Conservation (phyloP, 2,329 filamentous ascomycete genomes). For the Alternaria longipes region DNA sequence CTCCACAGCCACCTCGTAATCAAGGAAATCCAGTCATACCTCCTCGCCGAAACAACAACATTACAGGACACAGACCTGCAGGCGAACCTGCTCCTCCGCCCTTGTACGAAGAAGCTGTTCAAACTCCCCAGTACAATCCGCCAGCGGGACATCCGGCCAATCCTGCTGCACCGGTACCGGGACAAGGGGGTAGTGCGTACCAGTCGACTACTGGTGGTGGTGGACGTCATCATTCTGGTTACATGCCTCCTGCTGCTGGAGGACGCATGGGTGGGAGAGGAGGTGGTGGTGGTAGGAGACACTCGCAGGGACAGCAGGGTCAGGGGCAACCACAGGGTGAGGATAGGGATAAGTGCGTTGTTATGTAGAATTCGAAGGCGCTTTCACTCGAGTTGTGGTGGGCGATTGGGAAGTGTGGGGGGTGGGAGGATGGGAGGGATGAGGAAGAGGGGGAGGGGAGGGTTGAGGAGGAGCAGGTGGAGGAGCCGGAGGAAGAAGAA, state of each 20-base stretch:
- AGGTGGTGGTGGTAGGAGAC: not conserved
- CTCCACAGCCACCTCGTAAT: slow-evolving; percentile 51
- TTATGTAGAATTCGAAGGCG: slow-evolving; percentile 37
- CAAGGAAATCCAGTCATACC: slow-evolving; percentile 57
- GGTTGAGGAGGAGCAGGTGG: too few relatives aligned
- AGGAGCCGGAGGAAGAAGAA: too few relatives aligned
- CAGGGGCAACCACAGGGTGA: slow-evolving; percentile 18
- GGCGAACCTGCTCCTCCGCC: slow-evolving; percentile 67
- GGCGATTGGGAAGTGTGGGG: not conserved
- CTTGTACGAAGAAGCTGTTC: slow-evolving; percentile 71
- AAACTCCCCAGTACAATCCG: slow-evolving; percentile 64
- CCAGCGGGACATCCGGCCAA: slow-evolving; percentile 58
- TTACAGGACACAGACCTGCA: slow-evolving; percentile 47
- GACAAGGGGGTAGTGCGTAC: slow-evolving; percentile 37
- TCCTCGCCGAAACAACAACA: slow-evolving; percentile 53
- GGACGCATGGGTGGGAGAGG: slow-evolving; percentile 7
- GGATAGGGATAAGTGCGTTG: slow-evolving; percentile 45
- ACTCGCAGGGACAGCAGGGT: not conserved
- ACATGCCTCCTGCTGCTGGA: slow-evolving; percentile 33
- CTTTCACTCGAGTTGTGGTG: not conserved
- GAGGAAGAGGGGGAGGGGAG: too few relatives aligned
- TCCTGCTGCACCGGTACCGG: slow-evolving; percentile 42
- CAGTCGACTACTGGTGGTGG: slow-evolving; percentile 23
- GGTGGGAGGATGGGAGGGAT: not conserved
- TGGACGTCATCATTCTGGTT: not conserved